phyloP scores from a whole-genome alignment of 139 green algal genomes.

The Tetratostichococcus sp. region DNA sequence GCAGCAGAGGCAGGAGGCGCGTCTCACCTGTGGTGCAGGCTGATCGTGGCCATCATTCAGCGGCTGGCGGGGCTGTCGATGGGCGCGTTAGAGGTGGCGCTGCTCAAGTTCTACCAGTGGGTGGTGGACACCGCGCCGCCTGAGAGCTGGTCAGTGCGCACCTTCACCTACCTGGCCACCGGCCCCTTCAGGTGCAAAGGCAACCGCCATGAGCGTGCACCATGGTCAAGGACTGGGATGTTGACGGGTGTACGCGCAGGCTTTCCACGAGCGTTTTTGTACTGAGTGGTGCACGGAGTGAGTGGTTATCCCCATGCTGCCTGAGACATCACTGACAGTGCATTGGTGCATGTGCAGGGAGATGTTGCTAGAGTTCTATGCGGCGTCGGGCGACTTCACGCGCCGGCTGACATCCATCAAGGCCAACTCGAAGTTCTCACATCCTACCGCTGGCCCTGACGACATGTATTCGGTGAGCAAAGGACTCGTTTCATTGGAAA shows the following conservation, averaged over 20 bases:
- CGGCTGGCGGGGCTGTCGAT: slow-evolving; percentile 54
- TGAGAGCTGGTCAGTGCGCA: slow-evolving; percentile 41
- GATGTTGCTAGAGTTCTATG: slow-evolving; percentile 73
- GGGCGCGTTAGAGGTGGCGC: slow-evolving; percentile 49
- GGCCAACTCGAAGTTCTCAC: slow-evolving; percentile 85
- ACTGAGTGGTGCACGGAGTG: no score
- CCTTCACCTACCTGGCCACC: slow-evolving; percentile 45
- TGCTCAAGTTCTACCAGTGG: slow-evolving; percentile 78
- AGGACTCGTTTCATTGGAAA: no score
- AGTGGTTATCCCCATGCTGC: no score
- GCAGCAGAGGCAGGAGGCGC: no score
- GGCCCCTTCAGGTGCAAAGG: slow-evolving; percentile 51
- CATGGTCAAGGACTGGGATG: no score
- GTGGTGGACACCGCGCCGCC: slow-evolving; percentile 75
- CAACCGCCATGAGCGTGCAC: no score
- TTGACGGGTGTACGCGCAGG: no score
- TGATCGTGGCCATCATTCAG: slow-evolving; percentile 32
- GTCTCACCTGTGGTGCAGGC: slow-evolving; percentile 5
- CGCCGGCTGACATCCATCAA: slow-evolving; percentile 68
- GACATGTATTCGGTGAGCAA: slow-evolving; percentile 29
- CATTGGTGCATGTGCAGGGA: background rate
- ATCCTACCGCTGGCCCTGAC: slow-evolving; percentile 38
- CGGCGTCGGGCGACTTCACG: slow-evolving; percentile 81
- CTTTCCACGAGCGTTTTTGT: no score
- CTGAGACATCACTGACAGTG: background rate